These are phyloP conservation scores for Naganishia liquefaciens DNA, from an alignment of 1,284 basidiomycete species.

Conservation along the genomic window DNA sequence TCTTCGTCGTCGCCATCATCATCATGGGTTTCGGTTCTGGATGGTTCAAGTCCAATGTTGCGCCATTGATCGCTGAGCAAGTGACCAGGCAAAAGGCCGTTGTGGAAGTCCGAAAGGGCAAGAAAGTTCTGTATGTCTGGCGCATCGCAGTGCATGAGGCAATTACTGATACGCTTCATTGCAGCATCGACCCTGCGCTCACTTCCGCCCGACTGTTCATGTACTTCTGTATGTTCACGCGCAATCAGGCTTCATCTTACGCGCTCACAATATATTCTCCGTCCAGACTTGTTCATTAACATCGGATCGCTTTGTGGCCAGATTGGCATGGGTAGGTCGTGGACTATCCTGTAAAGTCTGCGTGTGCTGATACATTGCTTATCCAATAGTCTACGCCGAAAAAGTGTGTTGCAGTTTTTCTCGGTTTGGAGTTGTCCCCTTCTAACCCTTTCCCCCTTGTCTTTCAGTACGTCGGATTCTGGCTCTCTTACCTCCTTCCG, in stretches of 20 bases:
- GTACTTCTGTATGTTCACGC: constrained; percentile 50
- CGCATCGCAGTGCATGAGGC: neutral
- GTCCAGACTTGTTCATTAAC: constrained; percentile 54
- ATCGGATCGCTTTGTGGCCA: constrained; percentile 48
- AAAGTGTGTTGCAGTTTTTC: neutral
- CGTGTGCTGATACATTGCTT: neutral
- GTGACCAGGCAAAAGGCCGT: constrained; percentile 46
- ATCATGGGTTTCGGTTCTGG: constrained; percentile 72
- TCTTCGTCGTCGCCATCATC: constrained; percentile 67
- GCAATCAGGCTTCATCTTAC: neutral
- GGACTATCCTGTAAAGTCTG: constrained; percentile 38
- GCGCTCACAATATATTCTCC: neutral
- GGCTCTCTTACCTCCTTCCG: constrained; percentile 54
- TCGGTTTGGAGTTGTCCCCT: neutral
- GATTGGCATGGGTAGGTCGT: constrained; percentile 26
- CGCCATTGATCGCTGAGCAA: constrained; percentile 53
- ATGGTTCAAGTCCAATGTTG: constrained; percentile 75
- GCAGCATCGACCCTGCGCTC: constrained; percentile 57
- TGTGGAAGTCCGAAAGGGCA: constrained; percentile 43
- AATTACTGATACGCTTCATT: constrained; percentile 64
- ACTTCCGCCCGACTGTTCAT: constrained; percentile 50
- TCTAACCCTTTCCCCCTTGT: constrained; percentile 46
- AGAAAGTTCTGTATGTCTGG: constrained; percentile 43
- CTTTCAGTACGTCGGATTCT: constrained; percentile 52
- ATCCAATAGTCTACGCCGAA: constrained; percentile 11